Conservation (phyloP, 805 yeast species). For the Candida methanosorbosa region DNA sequence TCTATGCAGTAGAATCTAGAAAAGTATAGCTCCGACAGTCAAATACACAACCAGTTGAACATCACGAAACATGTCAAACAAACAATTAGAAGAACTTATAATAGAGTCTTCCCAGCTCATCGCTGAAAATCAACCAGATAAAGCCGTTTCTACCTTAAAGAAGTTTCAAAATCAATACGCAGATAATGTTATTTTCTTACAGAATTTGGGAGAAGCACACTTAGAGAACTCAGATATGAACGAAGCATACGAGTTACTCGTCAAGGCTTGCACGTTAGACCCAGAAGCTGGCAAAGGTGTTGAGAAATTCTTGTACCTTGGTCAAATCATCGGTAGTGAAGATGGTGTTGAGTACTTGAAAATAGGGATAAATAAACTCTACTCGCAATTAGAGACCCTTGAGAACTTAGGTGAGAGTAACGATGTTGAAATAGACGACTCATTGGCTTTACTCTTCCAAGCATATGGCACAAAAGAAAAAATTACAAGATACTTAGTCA, state of each 20-base stretch:
- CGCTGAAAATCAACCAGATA: constrained; percentile 40
- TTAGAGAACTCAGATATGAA: constrained; percentile 78
- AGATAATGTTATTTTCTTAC: constrained; percentile 37
- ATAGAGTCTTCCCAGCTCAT: constrained; percentile 34
- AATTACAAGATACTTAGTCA: constrained; percentile 31
- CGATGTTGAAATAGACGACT: constrained; percentile 8
- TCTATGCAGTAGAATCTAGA: no score
- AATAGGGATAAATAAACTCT: constrained; percentile 51
- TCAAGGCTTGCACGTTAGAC: constrained; percentile 58
- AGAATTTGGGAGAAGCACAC: constrained; percentile 64
- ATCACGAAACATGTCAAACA: no score
- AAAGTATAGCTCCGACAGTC: no score
- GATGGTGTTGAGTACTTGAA: constrained; percentile 60
- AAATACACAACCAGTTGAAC: no score
- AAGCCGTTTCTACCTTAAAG: constrained; percentile 42
- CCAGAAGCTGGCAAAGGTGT: constrained; percentile 56
- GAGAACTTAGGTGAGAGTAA: constrained; percentile 11
- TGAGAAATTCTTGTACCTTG: constrained; percentile 82
- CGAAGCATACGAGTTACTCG: constrained; percentile 58
- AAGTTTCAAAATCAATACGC: constrained; percentile 26
- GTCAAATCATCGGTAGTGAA: constrained; percentile 80
- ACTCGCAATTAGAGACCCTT: constrained; percentile 27
- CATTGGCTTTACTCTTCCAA: constrained; percentile 14
- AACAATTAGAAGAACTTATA: constrained; percentile 8
- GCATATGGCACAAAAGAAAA: constrained; percentile 19